Percentiles rank a stretch among this genome's conserved stretches.
Evolutionary conservation across 2,329 filamentous ascomycete species (phyloP).

Genomic region (Parastagonospora nodorum): DNA sequence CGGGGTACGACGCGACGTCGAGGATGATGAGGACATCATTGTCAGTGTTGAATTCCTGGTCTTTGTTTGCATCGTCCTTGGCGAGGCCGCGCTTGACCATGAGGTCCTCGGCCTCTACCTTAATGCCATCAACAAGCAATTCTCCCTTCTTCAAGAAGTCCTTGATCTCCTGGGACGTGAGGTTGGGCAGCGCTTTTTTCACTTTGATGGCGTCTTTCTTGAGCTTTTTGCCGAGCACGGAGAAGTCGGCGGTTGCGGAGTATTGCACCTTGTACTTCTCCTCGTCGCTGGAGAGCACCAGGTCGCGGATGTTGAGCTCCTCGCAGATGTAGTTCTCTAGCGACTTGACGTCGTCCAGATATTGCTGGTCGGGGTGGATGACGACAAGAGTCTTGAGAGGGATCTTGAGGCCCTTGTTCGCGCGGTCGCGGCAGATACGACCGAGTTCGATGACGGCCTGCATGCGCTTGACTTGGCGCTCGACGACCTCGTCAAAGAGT

Average conservation of each 20-base stretch:
- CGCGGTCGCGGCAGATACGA: conserved; percentile 82
- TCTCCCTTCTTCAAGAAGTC: conserved; percentile 73
- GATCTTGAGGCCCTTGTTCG: conserved; percentile 84
- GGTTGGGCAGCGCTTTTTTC: conserved; percentile 81
- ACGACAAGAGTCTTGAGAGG: conserved; percentile 89
- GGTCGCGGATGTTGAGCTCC: conserved; percentile 86
- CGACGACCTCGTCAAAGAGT: conserved; percentile 83
- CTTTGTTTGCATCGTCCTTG: conserved; percentile 71
- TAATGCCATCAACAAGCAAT: conserved; percentile 84
- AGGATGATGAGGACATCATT: conserved; percentile 89
- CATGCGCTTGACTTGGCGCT: conserved; percentile 88
- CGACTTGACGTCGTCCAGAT: conserved; percentile 83
- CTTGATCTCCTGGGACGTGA: conserved; percentile 82
- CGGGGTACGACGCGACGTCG: conserved; percentile 80
- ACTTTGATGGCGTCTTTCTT: conserved; percentile 93
- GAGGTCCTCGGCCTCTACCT: conserved; percentile 80
- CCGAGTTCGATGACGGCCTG: conserved; percentile 93
- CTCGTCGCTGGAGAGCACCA: conserved; percentile 85
- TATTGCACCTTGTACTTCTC: conserved; percentile 91
- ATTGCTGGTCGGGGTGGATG: conserved; percentile 80
- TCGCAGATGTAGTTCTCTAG: conserved; percentile 88
- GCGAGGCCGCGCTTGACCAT: conserved; percentile 79
- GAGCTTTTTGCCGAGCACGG: conserved; percentile 92
- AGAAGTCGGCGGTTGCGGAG: conserved; percentile 89
- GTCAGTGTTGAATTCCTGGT: conserved; percentile 85